These are phyloP conservation scores for Exserohilum rostratum DNA, from an alignment of 2,329 filamentous ascomycete species.

Conservation along the genomic window DNA sequence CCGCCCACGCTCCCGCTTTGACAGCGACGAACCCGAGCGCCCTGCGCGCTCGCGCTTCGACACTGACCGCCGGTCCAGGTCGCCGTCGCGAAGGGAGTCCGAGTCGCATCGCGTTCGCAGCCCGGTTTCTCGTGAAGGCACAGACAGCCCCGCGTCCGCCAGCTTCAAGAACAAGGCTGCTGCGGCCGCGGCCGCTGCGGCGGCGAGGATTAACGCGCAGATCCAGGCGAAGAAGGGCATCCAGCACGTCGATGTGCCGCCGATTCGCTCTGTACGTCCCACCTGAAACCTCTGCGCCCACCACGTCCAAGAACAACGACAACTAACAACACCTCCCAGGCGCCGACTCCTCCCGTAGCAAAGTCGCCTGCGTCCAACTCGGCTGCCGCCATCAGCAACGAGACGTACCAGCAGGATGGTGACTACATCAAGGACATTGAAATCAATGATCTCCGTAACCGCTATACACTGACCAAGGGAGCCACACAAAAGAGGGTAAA, in stretches of 20 bases:
- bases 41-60: conserved; percentile 78
- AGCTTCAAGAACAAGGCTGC: conserved; percentile 64
- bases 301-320: too few species aligned
- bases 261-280: conserved; percentile 67
- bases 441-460: conserved; percentile 96
- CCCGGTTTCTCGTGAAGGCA: conserved; percentile 64
- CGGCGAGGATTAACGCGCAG: conserved; percentile 57
- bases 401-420: conserved; percentile 93
- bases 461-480: conserved; percentile 95
- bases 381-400: conserved; percentile 64
- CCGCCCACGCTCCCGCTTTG: conserved; percentile 90
- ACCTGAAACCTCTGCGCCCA: background rate
- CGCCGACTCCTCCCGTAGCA: conserved; percentile 56
- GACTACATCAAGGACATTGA: conserved; percentile 99
- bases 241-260: conserved; percentile 87
- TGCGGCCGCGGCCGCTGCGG: conserved; percentile 82
- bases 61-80: conserved; percentile 65
- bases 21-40: conserved; percentile 79
- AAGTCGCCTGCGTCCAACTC: conserved; percentile 61
- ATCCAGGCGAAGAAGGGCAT: conserved; percentile 74
- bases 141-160: conserved; percentile 54
- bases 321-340: conserved; percentile 37
- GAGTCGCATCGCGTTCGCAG: conserved; percentile 81
- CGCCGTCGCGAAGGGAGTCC: conserved; percentile 68
- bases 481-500: conserved; percentile 99